These are phyloP conservation scores for Avena insularis DNA, from an alignment of 176 grass and related monocot genomes.

Conservation along the genomic window DNA sequence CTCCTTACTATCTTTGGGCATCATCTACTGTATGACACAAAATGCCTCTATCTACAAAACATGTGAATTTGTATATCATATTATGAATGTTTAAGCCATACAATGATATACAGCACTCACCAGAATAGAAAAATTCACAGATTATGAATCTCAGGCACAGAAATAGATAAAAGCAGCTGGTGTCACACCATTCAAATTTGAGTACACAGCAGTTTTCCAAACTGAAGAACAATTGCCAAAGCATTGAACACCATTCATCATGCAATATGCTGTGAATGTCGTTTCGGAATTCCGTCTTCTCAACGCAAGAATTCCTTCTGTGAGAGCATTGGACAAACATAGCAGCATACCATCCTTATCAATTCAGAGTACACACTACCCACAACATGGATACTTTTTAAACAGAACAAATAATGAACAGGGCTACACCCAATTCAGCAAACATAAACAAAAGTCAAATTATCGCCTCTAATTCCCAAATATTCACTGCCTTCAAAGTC, in stretches of 20 bases:
- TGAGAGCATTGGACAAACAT: neutral
- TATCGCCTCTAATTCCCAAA: neutral
- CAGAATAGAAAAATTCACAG: neutral
- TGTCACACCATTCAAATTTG: neutral
- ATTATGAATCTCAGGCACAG: neutral
- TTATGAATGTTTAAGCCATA: conserved; percentile 4
- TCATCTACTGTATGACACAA: neutral
- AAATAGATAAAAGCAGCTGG: neutral
- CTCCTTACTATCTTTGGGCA: neutral
- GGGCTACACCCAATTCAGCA: neutral
- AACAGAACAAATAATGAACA: neutral
- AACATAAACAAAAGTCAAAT: neutral
- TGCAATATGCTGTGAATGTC: neutral
- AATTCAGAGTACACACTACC: neutral
- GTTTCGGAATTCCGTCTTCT: neutral
- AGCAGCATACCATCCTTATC: neutral
- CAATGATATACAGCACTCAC: neutral
- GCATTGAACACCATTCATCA: neutral
- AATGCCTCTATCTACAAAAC: neutral
- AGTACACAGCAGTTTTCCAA: neutral
- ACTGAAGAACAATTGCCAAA: neutral
- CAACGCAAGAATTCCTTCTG: neutral
- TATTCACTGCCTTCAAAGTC: neutral
- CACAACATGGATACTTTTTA: neutral
- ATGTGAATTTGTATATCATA: neutral